Conservation (phyloP, 2,329 filamentous ascomycete genomes). For the Aspergillus spinulosporus region DNA sequence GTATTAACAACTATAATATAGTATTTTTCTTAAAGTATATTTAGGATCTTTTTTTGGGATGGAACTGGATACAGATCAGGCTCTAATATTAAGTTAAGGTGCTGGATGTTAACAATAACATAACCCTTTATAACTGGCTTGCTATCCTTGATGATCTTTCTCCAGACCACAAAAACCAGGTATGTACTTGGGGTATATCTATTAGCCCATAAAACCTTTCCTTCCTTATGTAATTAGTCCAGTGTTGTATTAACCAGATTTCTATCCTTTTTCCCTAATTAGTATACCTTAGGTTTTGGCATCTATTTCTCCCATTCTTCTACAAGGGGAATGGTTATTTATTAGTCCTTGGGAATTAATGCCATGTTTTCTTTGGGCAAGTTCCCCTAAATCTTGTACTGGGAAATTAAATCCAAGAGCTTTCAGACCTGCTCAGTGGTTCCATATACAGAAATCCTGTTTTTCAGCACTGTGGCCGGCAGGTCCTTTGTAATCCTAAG, state of each 20-base stretch:
- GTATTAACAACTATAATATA: not conserved
- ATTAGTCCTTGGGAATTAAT: no score
- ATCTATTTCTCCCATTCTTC: no score
- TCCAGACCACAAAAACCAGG: not conserved
- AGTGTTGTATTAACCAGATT: not conserved
- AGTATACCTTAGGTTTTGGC: no score
- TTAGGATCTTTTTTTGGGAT: not conserved
- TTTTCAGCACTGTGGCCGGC: no score
- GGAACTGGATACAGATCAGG: not conserved
- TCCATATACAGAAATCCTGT: no score
- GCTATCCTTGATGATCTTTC: not conserved
- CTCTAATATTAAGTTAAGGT: not conserved
- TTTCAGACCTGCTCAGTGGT: no score
- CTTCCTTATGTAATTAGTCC: not conserved
- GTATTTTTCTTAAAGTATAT: not conserved
- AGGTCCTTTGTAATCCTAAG: no score
- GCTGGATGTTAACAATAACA: not conserved
- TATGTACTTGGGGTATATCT: not conserved
- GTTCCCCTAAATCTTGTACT: no score
- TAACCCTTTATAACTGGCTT: not conserved
- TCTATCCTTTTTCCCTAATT: not conserved
- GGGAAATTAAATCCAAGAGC: no score
- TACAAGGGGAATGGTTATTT: no score
- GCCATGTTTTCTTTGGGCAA: no score
- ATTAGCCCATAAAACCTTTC: not conserved